A percentile compares a stretch with the other conserved stretches of the same genome.
Conservation (phyloP, 78 protist species). For the Emiliania huxleyi region DNA sequence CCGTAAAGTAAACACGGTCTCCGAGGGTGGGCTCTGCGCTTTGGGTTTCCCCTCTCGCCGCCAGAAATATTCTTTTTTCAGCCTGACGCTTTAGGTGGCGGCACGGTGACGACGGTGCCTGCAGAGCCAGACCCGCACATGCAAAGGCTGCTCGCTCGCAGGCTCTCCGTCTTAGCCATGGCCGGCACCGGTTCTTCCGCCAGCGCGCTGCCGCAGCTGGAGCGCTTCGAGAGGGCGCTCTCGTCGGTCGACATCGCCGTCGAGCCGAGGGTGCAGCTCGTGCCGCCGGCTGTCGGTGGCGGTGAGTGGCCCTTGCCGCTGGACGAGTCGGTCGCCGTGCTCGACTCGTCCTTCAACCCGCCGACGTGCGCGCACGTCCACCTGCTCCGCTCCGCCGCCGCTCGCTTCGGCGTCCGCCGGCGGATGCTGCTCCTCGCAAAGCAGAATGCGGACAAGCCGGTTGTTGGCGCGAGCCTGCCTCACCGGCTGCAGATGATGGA, state of each 20-base stretch:
- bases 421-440: not conserved
- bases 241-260: not conserved
- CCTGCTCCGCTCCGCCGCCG: not conserved
- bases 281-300: not conserved
- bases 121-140: no score
- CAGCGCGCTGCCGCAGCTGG: no score
- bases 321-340: not conserved
- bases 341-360: not conserved
- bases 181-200: no score
- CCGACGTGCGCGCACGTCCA: not conserved
- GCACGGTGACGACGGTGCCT: no score
- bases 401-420: not conserved
- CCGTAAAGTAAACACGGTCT: no score
- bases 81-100: no score
- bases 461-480: not conserved
- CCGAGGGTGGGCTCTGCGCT: no score
- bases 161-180: no score
- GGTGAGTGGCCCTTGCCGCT: not conserved
- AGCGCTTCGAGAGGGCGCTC: not conserved
- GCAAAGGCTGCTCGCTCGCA: no score
- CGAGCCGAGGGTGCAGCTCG: not conserved
- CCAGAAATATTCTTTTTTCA: no score
- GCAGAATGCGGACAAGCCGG: slow-evolving; percentile 12
- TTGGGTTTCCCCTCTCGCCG: no score
- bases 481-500: slow-evolving; percentile 12